These are phyloP conservation scores for Barnettozyma pratensis DNA, from an alignment of 805 yeast species.

Conservation along the genomic window DNA sequence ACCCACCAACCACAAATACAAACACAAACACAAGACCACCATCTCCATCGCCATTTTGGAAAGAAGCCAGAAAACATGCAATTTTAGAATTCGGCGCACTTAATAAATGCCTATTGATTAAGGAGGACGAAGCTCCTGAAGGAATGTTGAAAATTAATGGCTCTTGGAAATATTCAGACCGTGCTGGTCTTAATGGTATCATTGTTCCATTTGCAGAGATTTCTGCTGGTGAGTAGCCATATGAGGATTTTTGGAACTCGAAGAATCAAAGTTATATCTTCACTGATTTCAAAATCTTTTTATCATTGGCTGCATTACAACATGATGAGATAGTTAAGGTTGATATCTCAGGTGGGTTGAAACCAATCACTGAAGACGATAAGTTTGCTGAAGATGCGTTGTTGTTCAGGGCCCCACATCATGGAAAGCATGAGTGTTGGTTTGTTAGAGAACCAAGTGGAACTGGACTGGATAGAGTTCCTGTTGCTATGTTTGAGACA, in stretches of 20 bases:
- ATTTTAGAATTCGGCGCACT: background rate
- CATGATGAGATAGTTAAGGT: background rate
- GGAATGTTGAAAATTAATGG: background rate
- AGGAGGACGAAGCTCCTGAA: background rate
- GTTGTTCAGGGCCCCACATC: background rate
- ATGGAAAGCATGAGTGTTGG: background rate
- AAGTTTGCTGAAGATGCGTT: background rate
- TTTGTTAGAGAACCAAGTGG: background rate
- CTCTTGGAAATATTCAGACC: background rate
- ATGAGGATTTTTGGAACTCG: background rate
- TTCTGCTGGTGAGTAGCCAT: background rate
- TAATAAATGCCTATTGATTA: background rate
- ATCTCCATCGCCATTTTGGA: background rate
- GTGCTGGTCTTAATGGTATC: background rate
- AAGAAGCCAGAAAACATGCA: background rate
- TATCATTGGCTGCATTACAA: background rate
- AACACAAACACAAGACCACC: background rate
- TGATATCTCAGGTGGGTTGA: background rate
- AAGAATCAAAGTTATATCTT: background rate
- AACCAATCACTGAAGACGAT: background rate
- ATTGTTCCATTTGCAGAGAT: background rate
- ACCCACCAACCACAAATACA: background rate
- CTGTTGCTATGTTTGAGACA: background rate
- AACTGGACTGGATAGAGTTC: background rate
- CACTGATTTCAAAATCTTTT: background rate